These are phyloP conservation scores for Neonectria neomacrospora DNA, from an alignment of 2,329 filamentous ascomycete species.

Conservation along the genomic window DNA sequence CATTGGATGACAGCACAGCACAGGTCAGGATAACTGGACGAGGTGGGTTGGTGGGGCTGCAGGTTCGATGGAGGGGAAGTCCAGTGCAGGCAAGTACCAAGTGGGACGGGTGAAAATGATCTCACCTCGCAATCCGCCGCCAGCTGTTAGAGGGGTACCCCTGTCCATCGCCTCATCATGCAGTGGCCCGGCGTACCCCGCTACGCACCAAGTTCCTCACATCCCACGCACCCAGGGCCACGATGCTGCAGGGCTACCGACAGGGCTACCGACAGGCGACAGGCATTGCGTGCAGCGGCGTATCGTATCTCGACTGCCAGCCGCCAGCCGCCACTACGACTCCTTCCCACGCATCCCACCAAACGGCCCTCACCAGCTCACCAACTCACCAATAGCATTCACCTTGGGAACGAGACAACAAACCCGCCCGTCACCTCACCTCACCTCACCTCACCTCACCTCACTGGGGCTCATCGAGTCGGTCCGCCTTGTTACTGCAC, in stretches of 20 bases:
- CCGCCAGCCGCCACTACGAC: background rate
- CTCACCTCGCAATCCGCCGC: slow-evolving; percentile 33
- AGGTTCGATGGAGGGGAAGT: slow-evolving; percentile 19
- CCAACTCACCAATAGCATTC: slow-evolving; percentile 13
- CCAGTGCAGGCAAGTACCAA: too few species aligned
- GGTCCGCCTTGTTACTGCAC: background rate
- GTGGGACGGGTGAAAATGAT: slow-evolving; percentile 37
- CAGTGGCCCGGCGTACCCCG: slow-evolving; percentile 27
- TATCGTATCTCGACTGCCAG: background rate
- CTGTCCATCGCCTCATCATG: background rate
- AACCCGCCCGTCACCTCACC: background rate
- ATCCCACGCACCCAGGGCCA: background rate
- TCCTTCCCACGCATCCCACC: slow-evolving; percentile 1
- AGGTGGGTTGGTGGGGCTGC: slow-evolving; percentile 38
- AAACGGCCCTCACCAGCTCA: background rate
- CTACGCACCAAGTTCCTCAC: slow-evolving; percentile 32
- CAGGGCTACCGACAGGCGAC: background rate
- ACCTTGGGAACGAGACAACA: slow-evolving; percentile 3
- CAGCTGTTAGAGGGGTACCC: slow-evolving; percentile 31
- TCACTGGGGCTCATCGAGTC: background rate
- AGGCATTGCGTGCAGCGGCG: background rate
- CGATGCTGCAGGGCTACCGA: background rate
- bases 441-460: background rate
- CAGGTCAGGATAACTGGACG: slow-evolving; percentile 21
- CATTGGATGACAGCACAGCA: slow-evolving; percentile 15